These are phyloP conservation scores for Fagus sylvatica DNA, from an alignment of 306 rosid genomes.

Conservation along the genomic window DNA sequence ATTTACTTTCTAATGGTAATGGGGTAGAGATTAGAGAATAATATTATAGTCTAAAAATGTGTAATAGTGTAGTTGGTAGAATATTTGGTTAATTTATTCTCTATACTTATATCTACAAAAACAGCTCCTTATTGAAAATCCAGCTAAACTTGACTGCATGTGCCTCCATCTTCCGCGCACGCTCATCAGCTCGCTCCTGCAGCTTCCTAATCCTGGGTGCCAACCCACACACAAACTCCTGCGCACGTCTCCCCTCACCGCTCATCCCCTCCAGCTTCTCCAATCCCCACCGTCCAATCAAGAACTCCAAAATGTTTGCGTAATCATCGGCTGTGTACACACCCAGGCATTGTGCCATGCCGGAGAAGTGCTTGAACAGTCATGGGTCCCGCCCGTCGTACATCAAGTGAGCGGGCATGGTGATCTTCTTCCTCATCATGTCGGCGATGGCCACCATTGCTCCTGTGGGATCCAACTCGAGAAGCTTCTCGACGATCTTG, in stretches of 20 bases:
- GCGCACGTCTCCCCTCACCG: slow-evolving; percentile 45
- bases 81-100: no score
- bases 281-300: slow-evolving; percentile 53
- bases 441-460: slow-evolving; percentile 57
- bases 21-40: no score
- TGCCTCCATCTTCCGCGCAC: slow-evolving; percentile 42
- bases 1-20: no score
- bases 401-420: slow-evolving; percentile 72
- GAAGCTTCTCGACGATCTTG: slow-evolving; percentile 62
- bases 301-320: slow-evolving; percentile 52
- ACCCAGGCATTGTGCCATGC: slow-evolving; percentile 52
- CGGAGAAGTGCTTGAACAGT: slow-evolving; percentile 58
- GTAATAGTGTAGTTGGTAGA: no score
- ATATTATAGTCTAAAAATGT: no score
- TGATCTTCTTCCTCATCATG: slow-evolving; percentile 70
- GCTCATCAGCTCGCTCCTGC: slow-evolving; percentile 53
- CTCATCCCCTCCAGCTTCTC: slow-evolving; percentile 54
- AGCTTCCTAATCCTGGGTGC: slow-evolving; percentile 56
- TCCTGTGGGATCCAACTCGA: slow-evolving; percentile 55
- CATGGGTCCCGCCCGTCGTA: slow-evolving; percentile 55
- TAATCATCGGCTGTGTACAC: slow-evolving; percentile 67
- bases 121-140: slow-evolving; percentile 39
- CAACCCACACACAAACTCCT: slow-evolving; percentile 52
- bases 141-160: slow-evolving; percentile 53
- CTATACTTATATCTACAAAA: neutral